Conservation (phyloP, 23 red algal species). For the Cyanidioschyzon merolae region DNA sequence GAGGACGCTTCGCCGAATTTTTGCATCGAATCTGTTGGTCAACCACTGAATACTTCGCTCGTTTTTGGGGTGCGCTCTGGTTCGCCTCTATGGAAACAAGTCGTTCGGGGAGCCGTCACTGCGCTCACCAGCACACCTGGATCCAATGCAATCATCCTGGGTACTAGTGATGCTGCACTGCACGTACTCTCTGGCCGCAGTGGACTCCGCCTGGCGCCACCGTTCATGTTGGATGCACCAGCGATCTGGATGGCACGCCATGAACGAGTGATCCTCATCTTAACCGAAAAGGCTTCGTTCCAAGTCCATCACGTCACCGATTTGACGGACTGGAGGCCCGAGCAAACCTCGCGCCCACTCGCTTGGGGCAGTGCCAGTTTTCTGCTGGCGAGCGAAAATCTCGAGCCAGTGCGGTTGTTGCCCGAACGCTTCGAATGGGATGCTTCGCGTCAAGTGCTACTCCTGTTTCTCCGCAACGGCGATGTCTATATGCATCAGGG, state of each 20-base stretch:
- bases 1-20: background rate
- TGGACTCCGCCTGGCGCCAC: constrained; percentile 50
- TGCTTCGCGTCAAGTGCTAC: background rate
- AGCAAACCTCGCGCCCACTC: background rate
- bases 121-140: constrained; percentile 37
- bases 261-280: background rate
- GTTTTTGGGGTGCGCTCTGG: background rate
- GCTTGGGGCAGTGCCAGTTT: background rate
- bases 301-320: background rate
- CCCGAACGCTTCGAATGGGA: constrained; percentile 29
- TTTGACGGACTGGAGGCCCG: background rate
- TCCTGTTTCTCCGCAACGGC: background rate
- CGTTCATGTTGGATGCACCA: constrained; percentile 58
- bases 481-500: background rate
- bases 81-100: constrained; percentile 23
- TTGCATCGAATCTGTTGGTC: background rate
- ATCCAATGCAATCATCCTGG: constrained; percentile 33
- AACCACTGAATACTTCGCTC: background rate
- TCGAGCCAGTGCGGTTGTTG: background rate
- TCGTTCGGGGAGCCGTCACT: constrained; percentile 34
- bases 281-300: background rate
- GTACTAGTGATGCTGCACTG: constrained; percentile 59
- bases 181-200: constrained; percentile 39
- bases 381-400: background rate
- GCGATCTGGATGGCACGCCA: constrained; percentile 50